Conservation (phyloP, 306 rosid genomes). For the Prunus mongolica region DNA sequence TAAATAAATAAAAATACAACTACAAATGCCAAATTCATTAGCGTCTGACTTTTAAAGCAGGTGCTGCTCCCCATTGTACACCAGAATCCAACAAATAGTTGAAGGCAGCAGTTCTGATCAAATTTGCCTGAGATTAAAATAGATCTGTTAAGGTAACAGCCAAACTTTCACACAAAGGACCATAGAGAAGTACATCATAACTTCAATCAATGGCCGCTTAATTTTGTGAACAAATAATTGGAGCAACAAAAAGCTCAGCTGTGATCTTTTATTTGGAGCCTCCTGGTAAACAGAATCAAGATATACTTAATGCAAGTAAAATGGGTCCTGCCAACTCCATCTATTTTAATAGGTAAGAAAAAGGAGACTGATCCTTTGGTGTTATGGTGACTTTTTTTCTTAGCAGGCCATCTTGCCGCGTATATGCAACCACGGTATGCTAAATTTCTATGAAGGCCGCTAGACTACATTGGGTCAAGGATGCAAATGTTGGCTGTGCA, state of each 20-base stretch:
- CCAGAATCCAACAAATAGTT: conserved; percentile 91
- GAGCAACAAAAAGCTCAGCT: background rate
- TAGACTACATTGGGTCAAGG: too few species aligned
- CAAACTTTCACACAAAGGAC: background rate
- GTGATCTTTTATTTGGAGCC: background rate
- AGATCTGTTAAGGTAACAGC: conserved; percentile 13
- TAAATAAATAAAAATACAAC: background rate
- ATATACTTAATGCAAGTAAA: background rate
- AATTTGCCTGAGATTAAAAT: conserved; percentile 67
- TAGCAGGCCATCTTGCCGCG: too few species aligned
- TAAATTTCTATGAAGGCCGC: too few species aligned
- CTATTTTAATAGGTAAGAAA: too few species aligned
- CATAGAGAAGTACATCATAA: background rate
- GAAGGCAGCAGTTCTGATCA: conserved; percentile 81
- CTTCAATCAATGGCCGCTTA: background rate
- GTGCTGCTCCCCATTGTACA: conserved; percentile 95
- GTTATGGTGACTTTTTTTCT: too few species aligned
- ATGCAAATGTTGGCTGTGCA: too few species aligned
- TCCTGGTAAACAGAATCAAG: background rate
- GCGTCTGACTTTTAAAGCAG: conserved; percentile 82
- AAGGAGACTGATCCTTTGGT: too few species aligned
- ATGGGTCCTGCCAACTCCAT: background rate
- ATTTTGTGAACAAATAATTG: background rate
- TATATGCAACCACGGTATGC: too few species aligned
- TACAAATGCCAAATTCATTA: conserved; percentile 20